A percentile compares a stretch with the other conserved stretches of the same genome.
Conservation (phyloP, 768 basidiomycete species). For the Ephemerocybe angulata region DNA sequence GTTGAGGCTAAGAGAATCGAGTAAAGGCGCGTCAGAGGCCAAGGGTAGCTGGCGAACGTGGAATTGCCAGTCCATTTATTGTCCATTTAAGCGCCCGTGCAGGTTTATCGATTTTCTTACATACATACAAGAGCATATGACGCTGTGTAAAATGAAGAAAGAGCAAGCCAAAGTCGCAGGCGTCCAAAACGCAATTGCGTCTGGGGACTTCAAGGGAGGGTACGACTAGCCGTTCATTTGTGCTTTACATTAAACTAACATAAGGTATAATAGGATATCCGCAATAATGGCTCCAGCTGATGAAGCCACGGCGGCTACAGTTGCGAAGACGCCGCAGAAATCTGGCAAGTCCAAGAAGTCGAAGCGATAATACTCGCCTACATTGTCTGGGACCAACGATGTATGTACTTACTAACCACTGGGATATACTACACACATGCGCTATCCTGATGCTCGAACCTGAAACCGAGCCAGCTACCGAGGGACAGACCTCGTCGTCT, state of each 20-base stretch:
- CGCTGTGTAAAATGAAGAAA: too few species aligned
- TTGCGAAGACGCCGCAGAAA: conserved; percentile 15
- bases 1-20: too few species aligned
- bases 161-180: conserved; percentile 70
- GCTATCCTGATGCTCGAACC: too few species aligned
- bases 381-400: too few species aligned
- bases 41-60: too few species aligned
- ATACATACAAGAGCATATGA: too few species aligned
- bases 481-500: conserved; percentile 6
- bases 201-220: conserved; percentile 59
- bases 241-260: background rate
- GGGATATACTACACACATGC: too few species aligned
- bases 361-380: conserved; percentile 31
- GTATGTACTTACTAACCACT: too few species aligned
- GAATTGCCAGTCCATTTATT: too few species aligned
- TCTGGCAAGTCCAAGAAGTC: conserved; percentile 34
- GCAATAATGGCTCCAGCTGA: conserved; percentile 23
- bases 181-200: conserved; percentile 53
- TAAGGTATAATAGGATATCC: conserved; percentile 15
- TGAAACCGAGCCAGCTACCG: background rate
- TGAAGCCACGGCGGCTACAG: conserved; percentile 8
- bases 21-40: too few species aligned
- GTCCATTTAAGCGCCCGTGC: too few species aligned
- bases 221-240: conserved; percentile 23
- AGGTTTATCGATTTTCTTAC: too few species aligned